Base-by-base conservation (phyloP, 768 basidiomycete genomes). In the Xerocomus potaroensis region DNA sequence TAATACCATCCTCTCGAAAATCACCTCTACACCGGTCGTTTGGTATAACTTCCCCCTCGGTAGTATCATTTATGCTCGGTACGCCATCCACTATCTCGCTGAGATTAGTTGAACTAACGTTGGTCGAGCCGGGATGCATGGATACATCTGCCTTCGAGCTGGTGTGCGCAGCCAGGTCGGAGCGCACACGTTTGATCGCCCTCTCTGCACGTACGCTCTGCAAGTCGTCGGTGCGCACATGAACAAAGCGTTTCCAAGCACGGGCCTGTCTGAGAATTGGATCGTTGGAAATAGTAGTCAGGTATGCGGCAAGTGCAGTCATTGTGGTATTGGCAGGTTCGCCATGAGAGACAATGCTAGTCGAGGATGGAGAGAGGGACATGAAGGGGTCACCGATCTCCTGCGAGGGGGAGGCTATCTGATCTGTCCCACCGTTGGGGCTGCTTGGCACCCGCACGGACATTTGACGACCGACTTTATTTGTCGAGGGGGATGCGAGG, bases 161-260 rank as follows among this genome's bases (percentile, higher is more conserved):
- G 44, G 74, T 66, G 59, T 92, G 89, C 10, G 82, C 82, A 9
- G 86, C 88, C 18, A 91, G 71, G 69, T 94, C 91, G 36, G 87
- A 90, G 45, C 89, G 73, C 16, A 90, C 87, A 23, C 88, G 81
- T 70, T 91, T 91, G 68, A 93, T 87, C 4, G 91, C 86, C 53
- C 89, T 76, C 70, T 93, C 90, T 32, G 87, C 82, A 35, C 91
- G 81, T 6, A 84, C 83, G 56, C 89, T 91, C 70, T 93, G 84
- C 41, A 94, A 67, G 65, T 95, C 92, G 59, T 94, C 91, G 3
- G 82, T 85, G 46, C 91, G 77, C 8, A 92, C 88, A 37, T 82
- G 74, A 45, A 93, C 85, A 57, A 95, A 95, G 14, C 84, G 79
- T 60, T 84, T 87, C 91, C 91, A 95, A 2, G 80, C 72, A 35